phyloP scores from a whole-genome alignment of 805 yeast species.

The Metschnikowia gelsemii region DNA sequence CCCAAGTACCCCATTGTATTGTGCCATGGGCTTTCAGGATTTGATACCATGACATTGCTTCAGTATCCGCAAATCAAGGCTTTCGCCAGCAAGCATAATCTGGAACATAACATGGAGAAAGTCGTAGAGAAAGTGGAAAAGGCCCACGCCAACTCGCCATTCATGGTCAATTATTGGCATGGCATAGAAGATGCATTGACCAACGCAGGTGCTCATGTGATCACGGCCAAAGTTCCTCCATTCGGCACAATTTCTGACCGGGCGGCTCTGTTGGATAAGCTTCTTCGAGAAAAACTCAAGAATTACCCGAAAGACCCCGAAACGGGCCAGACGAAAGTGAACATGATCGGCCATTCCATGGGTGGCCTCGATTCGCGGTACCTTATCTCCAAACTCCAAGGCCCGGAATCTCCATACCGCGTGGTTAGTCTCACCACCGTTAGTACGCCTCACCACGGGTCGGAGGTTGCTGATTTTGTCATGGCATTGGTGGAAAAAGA shows the following conservation, averaged over 20 bases:
- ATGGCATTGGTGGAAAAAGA: slow-evolving; percentile 32
- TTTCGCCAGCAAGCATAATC: slow-evolving; percentile 7
- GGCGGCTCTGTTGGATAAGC: slow-evolving; percentile 55
- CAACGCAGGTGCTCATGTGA: slow-evolving; percentile 61
- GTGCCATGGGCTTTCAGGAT: slow-evolving; percentile 88
- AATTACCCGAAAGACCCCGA: slow-evolving; percentile 17
- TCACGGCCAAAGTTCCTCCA: slow-evolving; percentile 79
- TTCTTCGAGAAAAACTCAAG: slow-evolving; percentile 39
- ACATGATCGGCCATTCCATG: slow-evolving; percentile 88
- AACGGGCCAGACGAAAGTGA: slow-evolving; percentile 49
- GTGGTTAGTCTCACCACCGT: slow-evolving; percentile 79
- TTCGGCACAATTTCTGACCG: slow-evolving; percentile 73
- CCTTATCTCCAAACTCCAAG: slow-evolving; percentile 55
- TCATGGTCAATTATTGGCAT: slow-evolving; percentile 71
- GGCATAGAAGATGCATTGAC: slow-evolving; percentile 68
- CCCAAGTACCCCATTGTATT: slow-evolving; percentile 74
- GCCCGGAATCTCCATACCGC: slow-evolving; percentile 41
- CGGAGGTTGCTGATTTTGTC: slow-evolving; percentile 75
- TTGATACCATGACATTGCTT: slow-evolving; percentile 46
- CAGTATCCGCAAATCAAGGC: slow-evolving; percentile 17
- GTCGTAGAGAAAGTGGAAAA: slow-evolving; percentile 16
- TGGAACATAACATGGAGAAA: slow-evolving; percentile 17
- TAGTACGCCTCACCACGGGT: slow-evolving; percentile 86
- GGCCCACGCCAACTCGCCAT: slow-evolving; percentile 26
- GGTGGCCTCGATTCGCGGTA: slow-evolving; percentile 88